Evolutionary conservation across 2,329 filamentous ascomycete species (phyloP).

Genomic region (Orbilia brochopaga): DNA sequence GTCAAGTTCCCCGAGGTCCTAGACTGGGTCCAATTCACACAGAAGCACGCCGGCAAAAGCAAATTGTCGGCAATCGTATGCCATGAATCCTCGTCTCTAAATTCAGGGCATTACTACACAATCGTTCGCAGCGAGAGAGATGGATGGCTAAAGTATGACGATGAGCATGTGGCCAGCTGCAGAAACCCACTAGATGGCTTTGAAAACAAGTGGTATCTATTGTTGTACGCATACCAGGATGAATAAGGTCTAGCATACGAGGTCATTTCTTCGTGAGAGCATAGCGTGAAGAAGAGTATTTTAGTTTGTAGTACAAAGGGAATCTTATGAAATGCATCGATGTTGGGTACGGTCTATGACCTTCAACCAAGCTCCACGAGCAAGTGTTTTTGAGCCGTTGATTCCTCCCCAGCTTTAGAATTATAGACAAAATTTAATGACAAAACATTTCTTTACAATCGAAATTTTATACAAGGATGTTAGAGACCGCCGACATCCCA

Average conservation of each 20-base stretch:
- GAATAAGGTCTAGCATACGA: background rate
- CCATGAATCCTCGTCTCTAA: conserved; percentile 20
- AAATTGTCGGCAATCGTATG: conserved; percentile 29
- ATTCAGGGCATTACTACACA: conserved; percentile 21
- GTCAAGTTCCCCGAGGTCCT: conserved; percentile 31
- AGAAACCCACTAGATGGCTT: conserved; percentile 10
- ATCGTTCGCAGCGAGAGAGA: conserved; percentile 12
- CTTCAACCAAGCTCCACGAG: background rate
- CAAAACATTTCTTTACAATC: conserved; percentile 8
- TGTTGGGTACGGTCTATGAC: too few relatives aligned
- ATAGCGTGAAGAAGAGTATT: too few relatives aligned
- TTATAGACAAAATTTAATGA: conserved; percentile 13
- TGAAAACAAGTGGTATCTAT: conserved; percentile 27
- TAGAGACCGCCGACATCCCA: conserved; percentile 12
- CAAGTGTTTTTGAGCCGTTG: background rate
- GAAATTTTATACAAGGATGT: conserved; percentile 36
- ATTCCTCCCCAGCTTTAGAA: background rate
- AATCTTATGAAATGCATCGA: background rate
- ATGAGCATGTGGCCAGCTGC: conserved; percentile 10
- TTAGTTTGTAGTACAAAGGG: background rate
- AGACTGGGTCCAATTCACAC: conserved; percentile 10
- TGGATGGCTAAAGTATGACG: conserved; percentile 38
- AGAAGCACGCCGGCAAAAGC: conserved; percentile 9
- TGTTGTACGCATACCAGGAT: conserved; percentile 20
- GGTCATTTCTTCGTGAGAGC: background rate